A percentile compares a stretch with the other conserved stretches of the same genome.
Conservation (phyloP, 2,329 filamentous ascomycete genomes). For the Dactylellina parvicollis region DNA sequence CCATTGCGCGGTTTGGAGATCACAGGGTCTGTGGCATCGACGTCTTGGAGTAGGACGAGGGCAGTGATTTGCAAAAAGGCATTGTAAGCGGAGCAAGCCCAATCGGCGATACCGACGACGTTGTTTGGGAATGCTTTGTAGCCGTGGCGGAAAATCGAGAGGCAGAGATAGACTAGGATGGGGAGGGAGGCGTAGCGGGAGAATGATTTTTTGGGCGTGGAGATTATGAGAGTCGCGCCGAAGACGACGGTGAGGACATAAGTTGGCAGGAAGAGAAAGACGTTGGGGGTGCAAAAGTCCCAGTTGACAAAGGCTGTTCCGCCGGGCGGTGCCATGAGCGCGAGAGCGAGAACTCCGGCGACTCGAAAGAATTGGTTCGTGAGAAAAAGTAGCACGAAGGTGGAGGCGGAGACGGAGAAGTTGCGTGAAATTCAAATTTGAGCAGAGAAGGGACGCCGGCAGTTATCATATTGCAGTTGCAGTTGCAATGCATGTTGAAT, state of each 20-base stretch:
- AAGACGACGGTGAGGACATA: conserved; percentile 29
- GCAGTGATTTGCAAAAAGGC: conserved; percentile 10
- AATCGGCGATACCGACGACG: conserved; percentile 5
- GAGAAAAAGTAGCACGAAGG: no score
- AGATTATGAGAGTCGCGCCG: conserved; percentile 20
- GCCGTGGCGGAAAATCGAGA: conserved; percentile 14
- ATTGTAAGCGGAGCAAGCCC: conserved; percentile 21
- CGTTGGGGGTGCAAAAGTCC: conserved; percentile 17
- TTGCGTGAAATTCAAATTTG: no score
- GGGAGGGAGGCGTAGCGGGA: conserved; percentile 34
- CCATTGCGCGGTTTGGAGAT: conserved; percentile 37
- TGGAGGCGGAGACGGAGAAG: no score
- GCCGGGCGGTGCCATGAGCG: not conserved
- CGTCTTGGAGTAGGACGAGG: conserved; percentile 13
- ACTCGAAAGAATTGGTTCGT: no score
- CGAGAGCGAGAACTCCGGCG: no score
- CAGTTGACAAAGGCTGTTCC: conserved; percentile 23
- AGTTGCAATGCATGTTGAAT: no score
- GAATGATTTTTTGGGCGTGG: conserved; percentile 34
- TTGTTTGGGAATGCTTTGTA: conserved; percentile 18
- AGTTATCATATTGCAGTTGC: no score
- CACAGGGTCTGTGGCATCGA: conserved; percentile 29
- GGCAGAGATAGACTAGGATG: conserved; percentile 20
- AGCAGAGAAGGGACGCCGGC: no score
- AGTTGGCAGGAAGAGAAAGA: conserved; percentile 10